Percentiles rank a stretch among this genome's conserved stretches.
Conservation (phyloP, 1,284 basidiomycete genomes). For the Xerocomus amazonicus region DNA sequence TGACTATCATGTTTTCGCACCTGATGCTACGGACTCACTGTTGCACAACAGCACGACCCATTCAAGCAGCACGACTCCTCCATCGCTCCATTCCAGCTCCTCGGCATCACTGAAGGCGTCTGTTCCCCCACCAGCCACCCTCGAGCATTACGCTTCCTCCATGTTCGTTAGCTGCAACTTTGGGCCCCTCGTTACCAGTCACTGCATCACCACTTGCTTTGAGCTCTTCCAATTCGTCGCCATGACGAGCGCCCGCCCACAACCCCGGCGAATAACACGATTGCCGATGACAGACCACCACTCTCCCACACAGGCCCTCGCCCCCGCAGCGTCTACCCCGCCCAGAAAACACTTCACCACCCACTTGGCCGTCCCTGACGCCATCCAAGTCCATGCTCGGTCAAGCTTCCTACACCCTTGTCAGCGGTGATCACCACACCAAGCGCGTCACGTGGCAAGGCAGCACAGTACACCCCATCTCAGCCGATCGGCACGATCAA, state of each 20-base stretch:
- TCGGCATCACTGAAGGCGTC: conserved; percentile 51
- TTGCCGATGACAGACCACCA: conserved; percentile 1
- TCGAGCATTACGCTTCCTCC: conserved; percentile 46
- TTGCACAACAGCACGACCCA: conserved; percentile 22
- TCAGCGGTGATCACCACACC: conserved; percentile 56
- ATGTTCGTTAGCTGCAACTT: conserved; percentile 60
- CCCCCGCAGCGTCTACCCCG: conserved; percentile 31
- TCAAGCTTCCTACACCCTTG: conserved; percentile 41
- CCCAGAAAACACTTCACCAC: conserved; percentile 57
- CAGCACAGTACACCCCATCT: conserved; percentile 31
- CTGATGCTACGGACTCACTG: conserved; percentile 46
- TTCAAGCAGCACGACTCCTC: conserved; percentile 43
- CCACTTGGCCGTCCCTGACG: conserved; percentile 47
- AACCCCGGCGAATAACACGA: neutral
- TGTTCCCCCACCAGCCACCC: conserved; percentile 46
- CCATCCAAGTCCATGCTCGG: conserved; percentile 45
- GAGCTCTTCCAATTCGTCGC: conserved; percentile 55
- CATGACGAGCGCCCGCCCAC: conserved; percentile 46
- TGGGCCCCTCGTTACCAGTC: conserved; percentile 51
- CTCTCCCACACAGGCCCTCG: conserved; percentile 8
- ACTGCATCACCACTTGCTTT: conserved; percentile 51
- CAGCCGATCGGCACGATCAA: conserved; percentile 32
- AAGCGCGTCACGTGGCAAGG: conserved; percentile 55
- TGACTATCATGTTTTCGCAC: conserved; percentile 52
- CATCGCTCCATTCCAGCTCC: conserved; percentile 44